Conservation (phyloP, 257 asterid genomes). For the Jacaranda mimosifolia region DNA sequence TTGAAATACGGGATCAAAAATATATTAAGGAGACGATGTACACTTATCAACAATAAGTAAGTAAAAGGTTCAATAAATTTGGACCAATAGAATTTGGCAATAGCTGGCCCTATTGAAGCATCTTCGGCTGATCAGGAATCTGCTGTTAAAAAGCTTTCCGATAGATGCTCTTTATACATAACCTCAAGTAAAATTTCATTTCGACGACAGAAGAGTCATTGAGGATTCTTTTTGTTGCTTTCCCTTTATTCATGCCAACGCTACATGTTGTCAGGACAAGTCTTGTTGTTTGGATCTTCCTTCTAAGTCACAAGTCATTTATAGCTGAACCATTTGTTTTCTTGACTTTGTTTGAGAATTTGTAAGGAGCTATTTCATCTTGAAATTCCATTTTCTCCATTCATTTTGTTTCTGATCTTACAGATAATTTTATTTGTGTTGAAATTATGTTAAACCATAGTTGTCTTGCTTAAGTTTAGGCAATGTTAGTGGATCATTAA, state of each 20-base stretch:
- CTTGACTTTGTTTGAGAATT: not conserved
- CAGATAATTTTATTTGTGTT: constrained; percentile 10
- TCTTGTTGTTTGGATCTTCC: constrained; percentile 13
- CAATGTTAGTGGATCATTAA: constrained; percentile 8
- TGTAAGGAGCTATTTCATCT: constrained; percentile 26
- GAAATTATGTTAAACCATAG: constrained; percentile 3
- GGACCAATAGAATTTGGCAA: constrained; percentile 7
- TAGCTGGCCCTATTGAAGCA: constrained; percentile 5
- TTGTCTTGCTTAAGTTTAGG: not conserved
- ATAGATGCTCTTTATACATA: not conserved
- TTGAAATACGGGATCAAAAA: not conserved
- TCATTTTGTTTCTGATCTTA: constrained; percentile 5
- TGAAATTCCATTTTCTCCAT: constrained; percentile 24
- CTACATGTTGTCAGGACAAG: constrained; percentile 9
- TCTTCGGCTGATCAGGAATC: constrained; percentile 5
- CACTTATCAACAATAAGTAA: not conserved
- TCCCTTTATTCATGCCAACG: constrained; percentile 13
- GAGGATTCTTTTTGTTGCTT: constrained; percentile 20
- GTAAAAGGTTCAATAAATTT: not conserved
- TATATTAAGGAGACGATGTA: not conserved
- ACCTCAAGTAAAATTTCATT: constrained; percentile 1
- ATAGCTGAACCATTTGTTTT: constrained; percentile 13
- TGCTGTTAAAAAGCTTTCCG: constrained; percentile 8
- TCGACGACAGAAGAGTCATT: not conserved
- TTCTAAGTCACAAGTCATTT: constrained; percentile 20